These are phyloP conservation scores for Aspergillus aculeatus DNA, from an alignment of 2,329 filamentous ascomycete species.

Conservation along the genomic window DNA sequence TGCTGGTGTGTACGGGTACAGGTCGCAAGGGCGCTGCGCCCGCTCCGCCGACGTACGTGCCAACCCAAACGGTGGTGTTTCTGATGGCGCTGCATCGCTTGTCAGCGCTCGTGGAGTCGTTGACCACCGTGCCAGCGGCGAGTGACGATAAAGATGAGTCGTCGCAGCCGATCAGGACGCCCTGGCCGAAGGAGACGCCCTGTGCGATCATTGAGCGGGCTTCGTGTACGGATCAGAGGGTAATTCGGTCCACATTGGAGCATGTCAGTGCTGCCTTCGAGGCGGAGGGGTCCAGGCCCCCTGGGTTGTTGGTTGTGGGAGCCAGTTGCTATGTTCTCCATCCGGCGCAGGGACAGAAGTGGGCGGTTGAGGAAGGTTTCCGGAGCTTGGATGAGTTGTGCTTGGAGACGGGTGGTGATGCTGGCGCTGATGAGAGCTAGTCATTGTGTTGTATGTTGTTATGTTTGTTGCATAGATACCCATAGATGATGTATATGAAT, in stretches of 20 bases:
- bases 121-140: constrained; percentile 49
- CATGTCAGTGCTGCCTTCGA: constrained; percentile 81
- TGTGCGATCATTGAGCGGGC: constrained; percentile 93
- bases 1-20: constrained; percentile 94
- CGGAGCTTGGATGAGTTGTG: constrained; percentile 62
- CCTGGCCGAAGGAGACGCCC: constrained; percentile 74
- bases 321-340: constrained; percentile 77
- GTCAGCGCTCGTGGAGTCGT: constrained; percentile 66
- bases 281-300: constrained; percentile 82
- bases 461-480: constrained; percentile 10
- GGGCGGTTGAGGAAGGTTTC: constrained; percentile 88
- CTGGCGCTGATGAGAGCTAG: background rate
- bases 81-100: constrained; percentile 93
- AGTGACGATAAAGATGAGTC: constrained; percentile 22
- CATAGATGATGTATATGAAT: background rate
- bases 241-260: constrained; percentile 82
- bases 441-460: constrained; percentile 22
- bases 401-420: background rate
- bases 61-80: constrained; percentile 81
- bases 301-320: constrained; percentile 83
- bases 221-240: constrained; percentile 88
- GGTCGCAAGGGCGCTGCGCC: constrained; percentile 84
- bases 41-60: constrained; percentile 74
- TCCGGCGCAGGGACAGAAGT: constrained; percentile 60
- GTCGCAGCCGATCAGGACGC: constrained; percentile 18